A percentile compares a stretch with the other conserved stretches of the same genome.
Conservation (phyloP, 2,329 filamentous ascomycete species). For the Zymoseptoria passerinii region DNA sequence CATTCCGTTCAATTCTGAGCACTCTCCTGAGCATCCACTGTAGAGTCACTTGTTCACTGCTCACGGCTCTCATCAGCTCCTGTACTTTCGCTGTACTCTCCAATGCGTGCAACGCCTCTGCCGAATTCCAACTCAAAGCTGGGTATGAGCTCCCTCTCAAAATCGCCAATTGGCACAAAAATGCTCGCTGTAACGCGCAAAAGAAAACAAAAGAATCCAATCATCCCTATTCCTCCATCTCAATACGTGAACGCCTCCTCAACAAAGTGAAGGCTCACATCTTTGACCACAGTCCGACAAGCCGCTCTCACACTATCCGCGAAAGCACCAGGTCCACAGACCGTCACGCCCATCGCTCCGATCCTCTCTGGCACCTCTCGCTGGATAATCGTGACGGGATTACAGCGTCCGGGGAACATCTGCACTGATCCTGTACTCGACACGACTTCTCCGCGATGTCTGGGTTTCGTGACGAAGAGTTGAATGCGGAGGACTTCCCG, state of each 20-base stretch:
- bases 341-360: conserved; percentile 48
- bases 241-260: conserved; percentile 54
- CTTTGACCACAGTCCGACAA: conserved; percentile 43
- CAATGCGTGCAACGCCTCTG: background rate
- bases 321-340: conserved; percentile 56
- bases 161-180: background rate
- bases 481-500: conserved; percentile 52
- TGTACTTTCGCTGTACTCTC: background rate
- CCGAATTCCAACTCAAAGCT: no score
- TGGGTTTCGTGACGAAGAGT: conserved; percentile 56
- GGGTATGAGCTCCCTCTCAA: no score
- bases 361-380: conserved; percentile 46
- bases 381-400: conserved; percentile 48
- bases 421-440: conserved; percentile 50
- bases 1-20: background rate
- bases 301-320: conserved; percentile 53
- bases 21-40: background rate
- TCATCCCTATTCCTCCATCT: background rate
- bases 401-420: conserved; percentile 54
- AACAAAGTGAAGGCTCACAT: conserved; percentile 51
- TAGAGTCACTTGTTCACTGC: background rate
- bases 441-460: conserved; percentile 46
- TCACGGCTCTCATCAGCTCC: background rate
- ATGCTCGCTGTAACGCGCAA: background rate
- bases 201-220: background rate